Percentiles rank a stretch among this genome's conserved stretches.
These are phyloP conservation scores for Hibiscus syriacus DNA, from an alignment of 345 rosid species.

Conservation along the genomic window DNA sequence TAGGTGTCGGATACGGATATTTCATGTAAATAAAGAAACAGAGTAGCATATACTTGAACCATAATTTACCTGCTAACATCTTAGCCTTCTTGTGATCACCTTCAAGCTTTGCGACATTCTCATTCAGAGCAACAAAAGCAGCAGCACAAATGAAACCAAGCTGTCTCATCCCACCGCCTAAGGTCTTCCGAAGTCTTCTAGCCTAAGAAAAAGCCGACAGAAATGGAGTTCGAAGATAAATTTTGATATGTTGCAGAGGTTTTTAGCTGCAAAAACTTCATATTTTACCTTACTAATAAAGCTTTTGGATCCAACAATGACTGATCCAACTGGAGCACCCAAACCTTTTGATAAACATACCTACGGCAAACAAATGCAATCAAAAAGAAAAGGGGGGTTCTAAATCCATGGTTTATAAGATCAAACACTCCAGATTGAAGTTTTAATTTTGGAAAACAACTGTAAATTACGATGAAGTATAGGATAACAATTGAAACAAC, in stretches of 20 bases:
- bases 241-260: neutral
- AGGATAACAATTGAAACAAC: neutral
- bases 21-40: neutral
- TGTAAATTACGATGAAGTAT: neutral
- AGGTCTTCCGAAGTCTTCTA: conserved; percentile 69
- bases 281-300: conserved; percentile 61
- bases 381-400: neutral
- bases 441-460: neutral
- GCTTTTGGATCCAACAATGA: conserved; percentile 72
- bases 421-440: neutral
- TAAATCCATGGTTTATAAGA: neutral
- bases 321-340: conserved; percentile 96
- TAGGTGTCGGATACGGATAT: neutral
- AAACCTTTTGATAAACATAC: conserved; percentile 61
- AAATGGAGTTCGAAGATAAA: neutral
- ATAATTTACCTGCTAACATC: conserved; percentile 57
- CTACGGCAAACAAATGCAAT: conserved; percentile 22
- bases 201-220: conserved; percentile 37
- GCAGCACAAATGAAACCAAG: conserved; percentile 78
- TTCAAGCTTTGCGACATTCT: conserved; percentile 57
- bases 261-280: neutral
- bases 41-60: neutral
- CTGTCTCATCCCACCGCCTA: conserved; percentile 99
- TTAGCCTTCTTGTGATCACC: conserved; percentile 79
- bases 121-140: conserved; percentile 66